Conservation (phyloP, 345 rosid species). For the Kandelia obovata region DNA sequence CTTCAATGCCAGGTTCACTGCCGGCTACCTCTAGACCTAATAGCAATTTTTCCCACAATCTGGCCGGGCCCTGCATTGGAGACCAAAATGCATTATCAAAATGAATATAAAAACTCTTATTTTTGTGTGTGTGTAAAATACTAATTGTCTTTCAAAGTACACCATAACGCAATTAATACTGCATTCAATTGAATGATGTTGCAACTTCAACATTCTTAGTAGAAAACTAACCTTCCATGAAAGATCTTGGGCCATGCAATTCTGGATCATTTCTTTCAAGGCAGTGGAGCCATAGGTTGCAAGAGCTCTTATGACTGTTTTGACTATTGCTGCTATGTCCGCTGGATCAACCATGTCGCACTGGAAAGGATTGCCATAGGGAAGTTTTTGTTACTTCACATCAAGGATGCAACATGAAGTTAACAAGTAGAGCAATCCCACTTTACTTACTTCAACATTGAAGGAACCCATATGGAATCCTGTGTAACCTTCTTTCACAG, state of each 20-base stretch:
- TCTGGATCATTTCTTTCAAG: slow-evolving; percentile 68
- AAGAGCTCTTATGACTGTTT: slow-evolving; percentile 54
- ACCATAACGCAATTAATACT: background rate
- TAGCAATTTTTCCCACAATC: slow-evolving; percentile 66
- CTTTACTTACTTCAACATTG: slow-evolving; percentile 55
- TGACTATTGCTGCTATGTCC: slow-evolving; percentile 66
- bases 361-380: slow-evolving; percentile 30
- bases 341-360: slow-evolving; percentile 77
- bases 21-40: slow-evolving; percentile 55
- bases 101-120: background rate
- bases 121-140: background rate
- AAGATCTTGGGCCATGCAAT: slow-evolving; percentile 85
- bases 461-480: slow-evolving; percentile 93
- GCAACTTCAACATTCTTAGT: background rate
- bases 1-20: slow-evolving; percentile 60
- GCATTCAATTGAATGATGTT: background rate
- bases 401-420: background rate
- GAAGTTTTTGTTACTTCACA: slow-evolving; percentile 1
- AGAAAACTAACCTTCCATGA: slow-evolving; percentile 85
- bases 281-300: slow-evolving; percentile 53
- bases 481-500: slow-evolving; percentile 82
- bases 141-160: background rate
- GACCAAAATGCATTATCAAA: background rate
- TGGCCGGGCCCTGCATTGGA: slow-evolving; percentile 69
- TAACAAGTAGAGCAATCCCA: background rate